Conservation (phyloP, 805 yeast species). For the Saitoella complicata region DNA sequence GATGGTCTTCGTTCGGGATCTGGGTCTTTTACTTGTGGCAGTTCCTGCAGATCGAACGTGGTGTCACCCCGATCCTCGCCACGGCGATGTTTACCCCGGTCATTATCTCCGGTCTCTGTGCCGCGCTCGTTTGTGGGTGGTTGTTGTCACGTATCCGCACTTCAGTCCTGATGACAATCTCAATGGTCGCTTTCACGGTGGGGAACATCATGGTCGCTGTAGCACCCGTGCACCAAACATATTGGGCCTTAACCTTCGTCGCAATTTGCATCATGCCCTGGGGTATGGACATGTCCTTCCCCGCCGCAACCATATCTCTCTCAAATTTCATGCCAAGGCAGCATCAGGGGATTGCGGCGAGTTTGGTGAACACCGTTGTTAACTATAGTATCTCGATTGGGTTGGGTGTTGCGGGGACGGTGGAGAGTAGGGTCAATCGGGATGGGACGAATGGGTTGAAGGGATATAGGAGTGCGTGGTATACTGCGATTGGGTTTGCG, state of each 20-base stretch:
- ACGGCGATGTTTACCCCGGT: conserved; percentile 32
- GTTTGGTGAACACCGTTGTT: conserved; percentile 51
- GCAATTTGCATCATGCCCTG: conserved; percentile 40
- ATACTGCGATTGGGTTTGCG: conserved; percentile 46
- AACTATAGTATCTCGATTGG: conserved; percentile 60
- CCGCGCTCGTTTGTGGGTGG: conserved; percentile 36
- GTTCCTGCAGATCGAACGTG: conserved; percentile 34
- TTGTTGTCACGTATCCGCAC: conserved; percentile 32
- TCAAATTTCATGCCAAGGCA: conserved; percentile 42
- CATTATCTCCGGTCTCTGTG: conserved; percentile 37
- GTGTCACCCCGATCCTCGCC: conserved; percentile 31
- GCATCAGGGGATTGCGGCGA: conserved; percentile 68
- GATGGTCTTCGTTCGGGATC: conserved; percentile 68
- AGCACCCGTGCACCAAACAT: conserved; percentile 43
- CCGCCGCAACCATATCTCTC: conserved; percentile 37
- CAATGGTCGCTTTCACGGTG: conserved; percentile 39
- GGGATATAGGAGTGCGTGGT: conserved; percentile 42
- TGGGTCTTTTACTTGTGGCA: conserved; percentile 52
- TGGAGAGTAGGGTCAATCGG: conserved; percentile 30
- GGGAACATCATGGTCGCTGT: conserved; percentile 39
- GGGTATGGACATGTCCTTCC: conserved; percentile 71
- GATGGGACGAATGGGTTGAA: conserved; percentile 20
- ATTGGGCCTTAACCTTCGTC: conserved; percentile 42
- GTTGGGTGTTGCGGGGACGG: conserved; percentile 55
- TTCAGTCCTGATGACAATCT: conserved; percentile 31